Evolutionary conservation across 352 stramenopile genomes (phyloP), one percentile per base, ranked within the genome.

Genomic region (Achlya hypogyna): DNA sequence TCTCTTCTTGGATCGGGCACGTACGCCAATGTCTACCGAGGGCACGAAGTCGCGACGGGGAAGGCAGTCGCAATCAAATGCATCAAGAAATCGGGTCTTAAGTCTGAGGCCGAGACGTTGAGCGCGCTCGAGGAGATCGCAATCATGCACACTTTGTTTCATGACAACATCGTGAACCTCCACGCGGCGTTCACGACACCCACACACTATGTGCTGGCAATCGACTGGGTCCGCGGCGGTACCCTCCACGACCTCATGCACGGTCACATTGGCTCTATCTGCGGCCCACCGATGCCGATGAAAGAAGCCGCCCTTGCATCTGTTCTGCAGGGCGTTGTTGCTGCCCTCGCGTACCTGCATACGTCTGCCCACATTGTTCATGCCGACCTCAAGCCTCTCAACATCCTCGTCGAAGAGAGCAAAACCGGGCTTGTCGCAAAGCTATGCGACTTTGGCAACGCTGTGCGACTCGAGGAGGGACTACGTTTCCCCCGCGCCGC

Each of bases 381-480:
- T 29, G 59, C 38, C 16, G 56, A 71, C 32, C 35, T 71, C 31
- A 71, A 71, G 35, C 63, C 63, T 4, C 20, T 34, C 23, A 69
- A 69, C 27, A 51, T 69, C n/a, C 43, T 69, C 16, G 22, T 69
- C n/a, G 51, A 69, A 6, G 8, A 10, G 12, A n/a, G 29, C 25
- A 22, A 38, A 5, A 52, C 45, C 32, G 16, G 22, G 6, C 38
- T 34, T 9, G 60, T 67, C 4, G 60, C 60, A 0, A 67, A 67
- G 31, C 60, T 67, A 22, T 67, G 60, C 51, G 60, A 67, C 51
- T 67, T 67, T 67, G 60, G 60, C 10, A 67, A 67, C 25, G 60
- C 60, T 16, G 31, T 67, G 20, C 60, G 60, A 5, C 49, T 59
- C 25, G 16, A 58, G 9, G 34, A 29, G 6, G 54, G 54, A 8